phyloP scores from a whole-genome alignment of 768 basidiomycete species.

The Tephrocybe sp. region DNA sequence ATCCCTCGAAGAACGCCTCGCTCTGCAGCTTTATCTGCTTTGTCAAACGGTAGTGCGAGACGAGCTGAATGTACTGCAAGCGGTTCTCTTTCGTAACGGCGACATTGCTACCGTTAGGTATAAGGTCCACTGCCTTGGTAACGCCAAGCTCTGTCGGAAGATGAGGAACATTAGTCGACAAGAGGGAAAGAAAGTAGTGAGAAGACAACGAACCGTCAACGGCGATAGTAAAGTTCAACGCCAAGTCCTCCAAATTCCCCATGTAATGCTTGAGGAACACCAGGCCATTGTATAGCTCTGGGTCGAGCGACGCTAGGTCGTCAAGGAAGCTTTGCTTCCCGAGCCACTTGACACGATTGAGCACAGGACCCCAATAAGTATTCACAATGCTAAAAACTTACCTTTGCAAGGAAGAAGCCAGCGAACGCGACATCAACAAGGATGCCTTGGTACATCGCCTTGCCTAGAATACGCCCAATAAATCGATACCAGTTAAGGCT shows the following conservation, averaged over 20 bases:
- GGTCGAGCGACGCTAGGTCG: conserved; percentile 89
- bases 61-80: conserved; percentile 84
- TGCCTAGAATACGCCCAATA: conserved; percentile 91
- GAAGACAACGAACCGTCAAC: conserved; percentile 78
- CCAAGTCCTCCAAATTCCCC: conserved; percentile 83
- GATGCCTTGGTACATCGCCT: conserved; percentile 96
- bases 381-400: conserved; percentile 24
- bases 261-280: conserved; percentile 91
- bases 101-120: conserved; percentile 79
- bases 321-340: conserved; percentile 91
- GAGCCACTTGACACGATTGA: conserved; percentile 66
- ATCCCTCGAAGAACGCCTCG: conserved; percentile 86
- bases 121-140: conserved; percentile 71
- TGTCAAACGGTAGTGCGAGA: conserved; percentile 86
- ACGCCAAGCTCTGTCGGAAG: conserved; percentile 87
- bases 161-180: conserved; percentile 4
- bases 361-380: neutral
- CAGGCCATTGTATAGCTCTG: conserved; percentile 89
- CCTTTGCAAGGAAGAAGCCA: conserved; percentile 91
- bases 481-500: conserved; percentile 92
- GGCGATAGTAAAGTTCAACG: conserved; percentile 86
- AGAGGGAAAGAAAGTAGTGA: neutral
- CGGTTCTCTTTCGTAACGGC: conserved; percentile 89
- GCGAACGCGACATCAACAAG: conserved; percentile 95
- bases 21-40: conserved; percentile 86